Base-by-base conservation (phyloP, 805 yeast genomes). In the Metschnikowia noctiluminum region DNA sequence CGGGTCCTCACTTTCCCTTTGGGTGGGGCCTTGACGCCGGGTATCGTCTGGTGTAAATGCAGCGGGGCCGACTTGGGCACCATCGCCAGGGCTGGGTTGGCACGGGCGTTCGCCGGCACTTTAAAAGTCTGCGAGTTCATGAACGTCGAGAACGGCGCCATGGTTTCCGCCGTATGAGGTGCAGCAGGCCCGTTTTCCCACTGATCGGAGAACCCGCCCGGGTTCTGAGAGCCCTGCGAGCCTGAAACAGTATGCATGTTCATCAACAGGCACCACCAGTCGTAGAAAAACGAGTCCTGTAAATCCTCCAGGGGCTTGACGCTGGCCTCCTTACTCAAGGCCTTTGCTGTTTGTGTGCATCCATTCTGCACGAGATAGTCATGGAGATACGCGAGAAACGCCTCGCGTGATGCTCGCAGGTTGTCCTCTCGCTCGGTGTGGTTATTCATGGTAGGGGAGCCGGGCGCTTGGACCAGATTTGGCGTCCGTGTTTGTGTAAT, bases 251-350 rank as follows among this genome's bases (percentile, higher is more conserved):
- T 3, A 13, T 50, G 51, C 30, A 45, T 32, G 37, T 37, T 45
- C 49, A 51, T 41, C 42, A 53, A 39, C 38, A 48, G 51, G 38
- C 50, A 48, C 57, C 57, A 53, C 52, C 52, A 53, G 14, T 51
- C 55, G 28, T 43, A 46, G 27, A 53, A 37, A 14, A 43, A 42
- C 14, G 45, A 35, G 42, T 48, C 53, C 13, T 39, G 37, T 4
- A 41, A 45, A 36, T 44, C 49, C 16, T 40, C 40, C 28, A 35
- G 35, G 28, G 31, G 28, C 15, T 39, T 31, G 39, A 49, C 15
- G 28, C 51, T 41, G 14, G 55, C 46, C 38, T 53, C 57, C 28
- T 49, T 42, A 15, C 43, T 21, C 15, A 53, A 38, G 7, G 53
- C 50, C 21, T 41, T 31, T 14, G 57, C 57, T 21, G 51, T 49